These are phyloP conservation scores for Phyllostachys edulis DNA, from an alignment of 176 grass and related monocot species.

Conservation along the genomic window DNA sequence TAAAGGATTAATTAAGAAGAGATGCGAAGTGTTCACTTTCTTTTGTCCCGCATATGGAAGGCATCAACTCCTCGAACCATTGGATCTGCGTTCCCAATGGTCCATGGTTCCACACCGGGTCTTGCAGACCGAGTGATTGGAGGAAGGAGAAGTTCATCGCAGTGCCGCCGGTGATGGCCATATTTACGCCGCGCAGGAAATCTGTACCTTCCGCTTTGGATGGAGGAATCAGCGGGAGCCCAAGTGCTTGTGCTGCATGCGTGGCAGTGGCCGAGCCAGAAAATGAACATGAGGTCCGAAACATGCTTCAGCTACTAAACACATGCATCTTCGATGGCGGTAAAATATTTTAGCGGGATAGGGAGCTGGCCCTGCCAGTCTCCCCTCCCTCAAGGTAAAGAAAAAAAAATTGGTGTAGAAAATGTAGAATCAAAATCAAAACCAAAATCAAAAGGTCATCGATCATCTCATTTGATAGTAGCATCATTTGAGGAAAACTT, in stretches of 20 bases:
- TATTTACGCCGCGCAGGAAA: conserved; percentile 37
- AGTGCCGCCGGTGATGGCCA: conserved; percentile 47
- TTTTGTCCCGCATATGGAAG: conserved; percentile 38
- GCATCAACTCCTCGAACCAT: conserved; percentile 43
- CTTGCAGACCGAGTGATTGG: conserved; percentile 3
- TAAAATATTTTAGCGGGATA: too few relatives aligned
- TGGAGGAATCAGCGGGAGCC: conserved; percentile 41
- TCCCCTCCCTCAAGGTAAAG: background rate
- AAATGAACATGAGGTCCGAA: too few relatives aligned
- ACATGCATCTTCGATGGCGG: too few relatives aligned
- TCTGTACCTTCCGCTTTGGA: conserved; percentile 28
- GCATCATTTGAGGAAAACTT: background rate
- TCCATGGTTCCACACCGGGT: conserved; percentile 30
- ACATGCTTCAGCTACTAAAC: too few relatives aligned
- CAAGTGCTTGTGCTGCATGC: conserved; percentile 37
- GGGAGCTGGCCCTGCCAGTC: too few relatives aligned
- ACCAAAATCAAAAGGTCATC: too few relatives aligned
- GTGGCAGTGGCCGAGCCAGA: too few relatives aligned
- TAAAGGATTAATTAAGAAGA: background rate
- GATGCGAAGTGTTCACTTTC: background rate
- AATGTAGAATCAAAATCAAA: background rate
- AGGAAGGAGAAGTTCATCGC: conserved; percentile 42
- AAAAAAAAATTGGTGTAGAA: background rate
- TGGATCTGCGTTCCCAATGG: conserved; percentile 37
- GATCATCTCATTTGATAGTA: too few relatives aligned